Base-by-base conservation (phyloP, 2,329 filamentous ascomycete species). In the Hymenoscyphus scutula region DNA sequence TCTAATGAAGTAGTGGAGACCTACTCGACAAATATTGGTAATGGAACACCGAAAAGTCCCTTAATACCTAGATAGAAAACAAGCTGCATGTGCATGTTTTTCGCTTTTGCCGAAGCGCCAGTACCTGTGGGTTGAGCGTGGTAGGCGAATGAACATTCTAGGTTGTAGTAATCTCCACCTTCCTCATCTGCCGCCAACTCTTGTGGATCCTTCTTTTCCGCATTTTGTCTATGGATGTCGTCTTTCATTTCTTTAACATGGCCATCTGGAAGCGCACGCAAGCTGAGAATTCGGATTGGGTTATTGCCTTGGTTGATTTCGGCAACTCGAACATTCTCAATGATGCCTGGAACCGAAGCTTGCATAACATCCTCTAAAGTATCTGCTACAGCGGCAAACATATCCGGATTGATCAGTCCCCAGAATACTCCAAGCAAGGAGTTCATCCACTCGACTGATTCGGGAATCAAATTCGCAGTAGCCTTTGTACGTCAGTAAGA, bases 361-460 rank as follows among this genome's bases (percentile, higher is more conserved):
- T 96, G 92, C 94, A 98, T 98, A 68, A 98, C 90, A 74, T 98
- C 94, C 77, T 95, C 91, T 5, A 95, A 84, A 13, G 91, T 97
- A 73, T 98, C 95, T n/a, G 93, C 93, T 8, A 97, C 85, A 1
- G 59, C 85, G n/a, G 86, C 81, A 75, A 99, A 95, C 90, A 98
- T 96, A 53, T 98, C 94, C 0, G 95, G 94, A 72, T 98, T 96
- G 67, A 97, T 88, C 3, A 98, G 80, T 0, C 91, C 90, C 95
- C 95, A 99, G 53, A 95, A 82, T 51, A 97, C 84, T 1, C 84
- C 85, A 3, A 98, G 77, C 58, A 95, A 85, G 0, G 91, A 93
- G 75, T 99, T 99, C 84, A 99, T 89, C 95, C 95, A 98, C 74
- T 93, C 89, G 6, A 96, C 93, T 0, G 91, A 96, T 77, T 97